Percentiles rank a stretch among this genome's conserved stretches.
Conservation (phyloP, 140 eudicot species). For the Flaveria floridana region DNA sequence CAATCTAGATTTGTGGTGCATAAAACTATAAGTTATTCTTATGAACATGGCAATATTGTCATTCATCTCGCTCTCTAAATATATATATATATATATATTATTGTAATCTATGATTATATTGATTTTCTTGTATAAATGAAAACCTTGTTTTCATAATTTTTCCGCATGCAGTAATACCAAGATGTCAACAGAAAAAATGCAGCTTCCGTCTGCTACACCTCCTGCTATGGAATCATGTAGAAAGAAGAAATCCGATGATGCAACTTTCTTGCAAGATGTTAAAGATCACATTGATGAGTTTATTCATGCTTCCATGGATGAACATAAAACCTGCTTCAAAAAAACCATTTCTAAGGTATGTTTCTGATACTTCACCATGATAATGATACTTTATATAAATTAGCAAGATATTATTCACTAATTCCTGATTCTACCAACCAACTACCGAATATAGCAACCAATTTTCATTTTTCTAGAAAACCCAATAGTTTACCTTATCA, state of each 20-base stretch:
- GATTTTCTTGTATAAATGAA: background rate
- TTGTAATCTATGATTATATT: background rate
- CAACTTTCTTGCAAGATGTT: slow-evolving; percentile 75
- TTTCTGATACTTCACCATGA: background rate
- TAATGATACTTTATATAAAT: background rate
- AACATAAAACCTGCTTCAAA: slow-evolving; percentile 76
- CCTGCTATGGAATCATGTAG: slow-evolving; percentile 57
- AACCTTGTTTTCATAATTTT: background rate
- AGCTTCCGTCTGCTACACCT: slow-evolving; percentile 33
- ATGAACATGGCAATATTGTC: background rate
- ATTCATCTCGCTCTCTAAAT: background rate
- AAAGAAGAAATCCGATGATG: slow-evolving; percentile 76
- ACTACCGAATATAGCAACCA: background rate
- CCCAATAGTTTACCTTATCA: background rate
- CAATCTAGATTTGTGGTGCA: background rate
- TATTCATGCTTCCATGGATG: slow-evolving; percentile 81
- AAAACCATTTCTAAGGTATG: slow-evolving; percentile 75
- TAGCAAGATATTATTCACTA: background rate
- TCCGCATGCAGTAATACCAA: background rate
- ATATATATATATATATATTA: background rate
- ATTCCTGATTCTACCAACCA: background rate
- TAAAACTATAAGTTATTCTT: background rate
- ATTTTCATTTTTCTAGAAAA: no score
- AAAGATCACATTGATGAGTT: slow-evolving; percentile 94
- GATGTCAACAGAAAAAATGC: slow-evolving; percentile 51